Evolutionary conservation across 2,329 filamentous ascomycete species (phyloP).

Genomic region (Botrytis aclada): DNA sequence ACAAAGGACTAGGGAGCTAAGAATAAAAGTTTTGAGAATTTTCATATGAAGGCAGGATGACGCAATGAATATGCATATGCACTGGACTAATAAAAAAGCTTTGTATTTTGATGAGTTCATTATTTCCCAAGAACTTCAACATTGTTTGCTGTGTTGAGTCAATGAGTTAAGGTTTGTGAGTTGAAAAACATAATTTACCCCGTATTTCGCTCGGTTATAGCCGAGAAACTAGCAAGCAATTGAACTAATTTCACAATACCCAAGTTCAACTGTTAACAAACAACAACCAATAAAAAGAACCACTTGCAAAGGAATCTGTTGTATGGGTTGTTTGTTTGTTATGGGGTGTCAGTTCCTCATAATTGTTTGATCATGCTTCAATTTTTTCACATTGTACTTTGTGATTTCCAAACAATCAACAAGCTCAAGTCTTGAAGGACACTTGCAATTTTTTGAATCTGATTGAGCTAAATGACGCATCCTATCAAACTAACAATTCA

Average conservation of each 20-base stretch:
- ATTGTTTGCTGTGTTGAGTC: background rate
- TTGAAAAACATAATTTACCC: background rate
- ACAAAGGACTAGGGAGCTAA: too few relatives aligned
- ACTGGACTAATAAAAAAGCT: background rate
- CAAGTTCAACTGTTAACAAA: background rate
- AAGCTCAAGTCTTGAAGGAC: background rate
- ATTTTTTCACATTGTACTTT: background rate
- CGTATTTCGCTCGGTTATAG: background rate
- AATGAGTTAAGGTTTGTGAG: background rate
- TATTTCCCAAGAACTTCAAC: background rate
- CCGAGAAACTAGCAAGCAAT: background rate
- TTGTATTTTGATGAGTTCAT: fast-evolving
- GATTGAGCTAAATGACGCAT: background rate
- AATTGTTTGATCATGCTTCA: background rate
- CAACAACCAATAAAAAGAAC: background rate
- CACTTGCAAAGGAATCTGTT: fast-evolving
- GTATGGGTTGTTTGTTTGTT: fast-evolving
- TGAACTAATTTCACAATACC: background rate
- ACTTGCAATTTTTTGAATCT: background rate
- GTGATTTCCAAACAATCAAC: background rate
- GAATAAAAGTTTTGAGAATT: background rate
- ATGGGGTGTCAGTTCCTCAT: fast-evolving
- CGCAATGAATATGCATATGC: background rate
- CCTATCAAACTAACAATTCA: background rate
- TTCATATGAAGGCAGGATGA: background rate